phyloP scores from a whole-genome alignment of 2,329 filamentous ascomycete species.

The Trichoderma sp. region DNA sequence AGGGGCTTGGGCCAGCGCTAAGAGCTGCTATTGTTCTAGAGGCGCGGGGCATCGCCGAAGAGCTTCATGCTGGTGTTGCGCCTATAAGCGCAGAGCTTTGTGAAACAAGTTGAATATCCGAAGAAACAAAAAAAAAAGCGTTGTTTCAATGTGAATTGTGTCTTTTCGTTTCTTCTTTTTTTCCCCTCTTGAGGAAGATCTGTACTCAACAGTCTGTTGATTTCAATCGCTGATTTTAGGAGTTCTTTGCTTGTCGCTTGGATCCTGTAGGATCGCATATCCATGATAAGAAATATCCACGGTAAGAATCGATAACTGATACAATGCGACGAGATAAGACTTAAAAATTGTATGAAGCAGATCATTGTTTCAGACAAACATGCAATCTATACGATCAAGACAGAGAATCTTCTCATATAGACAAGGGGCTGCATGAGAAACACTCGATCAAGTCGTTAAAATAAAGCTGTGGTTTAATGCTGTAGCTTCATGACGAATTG shows the following conservation, averaged over 20 bases:
- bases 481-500: neutral
- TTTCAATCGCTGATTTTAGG: neutral
- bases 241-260: neutral
- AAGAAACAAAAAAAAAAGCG: neutral
- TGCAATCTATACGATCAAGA: too few relatives aligned
- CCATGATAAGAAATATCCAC: neutral
- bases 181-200: neutral
- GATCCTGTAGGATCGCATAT: neutral
- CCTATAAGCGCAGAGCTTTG: neutral
- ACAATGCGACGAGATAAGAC: neutral
- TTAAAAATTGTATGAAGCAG: neutral
- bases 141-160: neutral
- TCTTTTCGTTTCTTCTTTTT: neutral
- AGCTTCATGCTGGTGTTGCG: neutral
- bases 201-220: neutral
- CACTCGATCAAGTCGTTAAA: neutral
- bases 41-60: slow-evolving; percentile 8
- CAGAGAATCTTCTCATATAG: neutral
- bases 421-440: neutral
- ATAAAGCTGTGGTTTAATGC: neutral
- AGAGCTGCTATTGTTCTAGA: neutral
- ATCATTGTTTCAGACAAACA: too few relatives aligned
- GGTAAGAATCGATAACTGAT: neutral
- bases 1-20: slow-evolving; percentile 1
- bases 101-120: neutral